Percentiles rank a stretch among this genome's conserved stretches.
Conservation (phyloP, 2,329 filamentous ascomycete genomes). For the Cordyceps farinosa region DNA sequence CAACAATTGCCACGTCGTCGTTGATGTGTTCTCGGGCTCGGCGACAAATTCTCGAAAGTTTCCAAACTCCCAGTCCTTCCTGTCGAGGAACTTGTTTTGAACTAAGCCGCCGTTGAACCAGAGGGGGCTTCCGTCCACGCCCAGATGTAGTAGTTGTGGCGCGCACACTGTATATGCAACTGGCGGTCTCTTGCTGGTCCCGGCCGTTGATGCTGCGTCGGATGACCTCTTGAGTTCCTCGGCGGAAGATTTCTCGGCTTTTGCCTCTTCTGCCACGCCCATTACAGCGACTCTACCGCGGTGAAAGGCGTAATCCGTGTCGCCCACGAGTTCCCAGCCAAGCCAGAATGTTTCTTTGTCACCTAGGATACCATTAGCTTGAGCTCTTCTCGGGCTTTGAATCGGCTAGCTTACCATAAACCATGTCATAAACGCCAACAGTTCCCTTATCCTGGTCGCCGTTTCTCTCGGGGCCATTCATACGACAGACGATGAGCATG, state of each 20-base stretch:
- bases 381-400: too few relatives aligned
- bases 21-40: not conserved
- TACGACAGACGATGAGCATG: constrained; percentile 9
- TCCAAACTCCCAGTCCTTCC: not conserved
- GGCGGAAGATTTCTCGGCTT: not conserved
- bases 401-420: constrained; percentile 4
- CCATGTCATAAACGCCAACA: constrained; percentile 9
- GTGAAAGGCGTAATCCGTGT: constrained; percentile 11
- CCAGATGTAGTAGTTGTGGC: constrained; percentile 3
- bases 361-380: not conserved
- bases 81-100: constrained; percentile 4
- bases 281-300: constrained; percentile 4
- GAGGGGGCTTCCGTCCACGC: not conserved
- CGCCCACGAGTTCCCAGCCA: constrained; percentile 8
- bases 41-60: not conserved
- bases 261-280: not conserved
- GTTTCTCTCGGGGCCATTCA: constrained; percentile 13
- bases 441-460: not conserved
- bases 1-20: not conserved
- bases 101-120: constrained; percentile 10
- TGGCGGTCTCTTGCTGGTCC: not conserved
- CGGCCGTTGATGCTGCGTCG: not conserved
- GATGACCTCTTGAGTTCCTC: not conserved
- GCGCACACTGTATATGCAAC: not conserved
- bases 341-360: constrained; percentile 13